Conservation (phyloP, 2,329 filamentous ascomycete species). For the Paecilomyces dactylethromorphus region DNA sequence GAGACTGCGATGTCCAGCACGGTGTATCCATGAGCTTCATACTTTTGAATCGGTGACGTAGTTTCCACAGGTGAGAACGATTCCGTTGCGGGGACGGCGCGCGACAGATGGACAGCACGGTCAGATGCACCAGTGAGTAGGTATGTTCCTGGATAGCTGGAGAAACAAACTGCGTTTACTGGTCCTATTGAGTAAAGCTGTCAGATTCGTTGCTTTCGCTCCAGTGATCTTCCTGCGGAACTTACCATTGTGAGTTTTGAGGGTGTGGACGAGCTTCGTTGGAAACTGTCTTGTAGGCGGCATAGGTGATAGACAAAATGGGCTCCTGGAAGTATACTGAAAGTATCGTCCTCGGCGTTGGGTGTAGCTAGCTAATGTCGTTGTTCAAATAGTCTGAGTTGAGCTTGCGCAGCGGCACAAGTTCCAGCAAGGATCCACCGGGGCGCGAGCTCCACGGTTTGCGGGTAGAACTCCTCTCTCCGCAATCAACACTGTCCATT, state of each 20-base stretch:
- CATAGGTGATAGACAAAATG: constrained; percentile 15
- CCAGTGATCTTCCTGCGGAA: background rate
- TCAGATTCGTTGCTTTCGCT: background rate
- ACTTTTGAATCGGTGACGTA: constrained; percentile 69
- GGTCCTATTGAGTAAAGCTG: constrained; percentile 45
- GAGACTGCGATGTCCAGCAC: constrained; percentile 73
- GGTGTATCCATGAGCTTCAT: constrained; percentile 84
- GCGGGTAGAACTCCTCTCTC: background rate
- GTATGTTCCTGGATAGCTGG: constrained; percentile 65
- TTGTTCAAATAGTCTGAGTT: background rate
- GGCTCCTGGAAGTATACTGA: background rate
- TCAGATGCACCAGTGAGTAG: constrained; percentile 83
- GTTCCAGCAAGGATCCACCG: background rate
- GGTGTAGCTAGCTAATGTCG: background rate
- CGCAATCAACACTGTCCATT: background rate
- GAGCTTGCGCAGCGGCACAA: background rate
- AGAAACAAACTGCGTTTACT: constrained; percentile 67
- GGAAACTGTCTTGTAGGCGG: constrained; percentile 27
- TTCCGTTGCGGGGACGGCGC: constrained; percentile 43
- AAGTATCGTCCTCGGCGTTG: background rate
- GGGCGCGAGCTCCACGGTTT: background rate
- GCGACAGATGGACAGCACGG: constrained; percentile 79
- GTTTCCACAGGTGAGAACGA: constrained; percentile 22
- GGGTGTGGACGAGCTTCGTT: constrained; percentile 32
- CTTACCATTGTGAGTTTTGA: constrained; percentile 40